A percentile compares a stretch with the other conserved stretches of the same genome.
These are phyloP conservation scores for Puccinia polysora DNA, from an alignment of 1,284 basidiomycete species.

Conservation along the genomic window DNA sequence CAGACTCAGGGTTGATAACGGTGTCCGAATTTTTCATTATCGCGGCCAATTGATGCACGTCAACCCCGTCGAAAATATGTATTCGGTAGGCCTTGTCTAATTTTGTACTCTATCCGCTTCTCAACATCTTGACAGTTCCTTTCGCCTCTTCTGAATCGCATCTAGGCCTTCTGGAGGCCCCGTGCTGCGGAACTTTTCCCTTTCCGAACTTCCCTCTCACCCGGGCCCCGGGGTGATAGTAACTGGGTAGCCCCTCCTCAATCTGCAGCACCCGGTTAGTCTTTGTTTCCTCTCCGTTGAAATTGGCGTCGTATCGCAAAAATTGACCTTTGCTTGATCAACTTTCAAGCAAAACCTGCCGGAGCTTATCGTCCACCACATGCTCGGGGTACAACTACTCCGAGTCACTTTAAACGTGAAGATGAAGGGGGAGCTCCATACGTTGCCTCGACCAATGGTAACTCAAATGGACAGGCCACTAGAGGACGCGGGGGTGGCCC, in stretches of 20 bases:
- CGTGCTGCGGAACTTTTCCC: constrained; percentile 8
- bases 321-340: constrained; percentile 56
- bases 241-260: neutral
- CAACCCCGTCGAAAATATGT: constrained; percentile 74
- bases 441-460: constrained; percentile 44
- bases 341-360: constrained; percentile 60
- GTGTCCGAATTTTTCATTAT: constrained; percentile 93
- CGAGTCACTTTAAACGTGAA: constrained; percentile 77
- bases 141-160: neutral
- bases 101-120: neutral
- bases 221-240: neutral
- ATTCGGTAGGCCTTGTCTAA: constrained; percentile 58
- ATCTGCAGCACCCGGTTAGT: constrained; percentile 4
- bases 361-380: constrained; percentile 88
- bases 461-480: constrained; percentile 11
- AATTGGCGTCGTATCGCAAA: neutral
- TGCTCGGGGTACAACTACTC: constrained; percentile 77
- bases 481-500: constrained; percentile 34
- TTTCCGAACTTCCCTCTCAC: constrained; percentile 30
- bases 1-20: constrained; percentile 90
- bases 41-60: constrained; percentile 76
- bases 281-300: neutral
- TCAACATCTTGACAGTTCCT: too few species aligned
- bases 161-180: constrained; percentile 38
- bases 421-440: constrained; percentile 65